Base-by-base conservation (phyloP, 2,329 filamentous ascomycete genomes). In the Ramularia endophylla region DNA sequence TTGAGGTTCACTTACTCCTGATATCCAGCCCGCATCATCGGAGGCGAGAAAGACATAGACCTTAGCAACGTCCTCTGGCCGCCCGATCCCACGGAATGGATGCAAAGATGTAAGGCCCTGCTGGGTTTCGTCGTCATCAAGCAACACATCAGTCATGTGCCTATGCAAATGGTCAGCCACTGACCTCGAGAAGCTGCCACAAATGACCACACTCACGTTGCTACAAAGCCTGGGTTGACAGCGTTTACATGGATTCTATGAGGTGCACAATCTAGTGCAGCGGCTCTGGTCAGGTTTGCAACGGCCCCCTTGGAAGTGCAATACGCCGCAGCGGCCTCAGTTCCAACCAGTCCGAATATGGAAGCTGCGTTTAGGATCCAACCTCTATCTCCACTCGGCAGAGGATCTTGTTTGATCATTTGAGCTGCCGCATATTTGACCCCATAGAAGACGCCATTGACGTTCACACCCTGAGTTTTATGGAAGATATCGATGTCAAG, bases 321-420 rank as follows among this genome's bases (percentile, higher is more conserved):
- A 30, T 51, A 51, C 12, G 43, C 43, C 2, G 43, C 31, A 8
- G 39, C 36, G 9, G 19, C 20, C 7, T 43, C 15, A 2, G 33
- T 40, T n/a, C 48, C 69, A 1, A 70, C 60, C 0, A 70, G 36
- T 0, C 70, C 71, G 35, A 62, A 60, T 8, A 72, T 64, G 3
- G 64, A 68, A 0, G 69, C 62, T 1, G 70, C 65, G 38, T 74
- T 74, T 18, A 74, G 61, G 36, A 74, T 71, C 66, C 69, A 73
- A 1, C 71, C 72, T 22, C 69, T 47, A 29, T 71, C 65, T 12
- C 69, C 66, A 1, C 47, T 55, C 3, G 40, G 15, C 2, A 61
- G 55, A 1, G 60, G 64, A 0, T 66, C 60, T 47, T 78, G 75
- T 3, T 59, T 57, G 16, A 74, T 58, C 71, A 78, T 76, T 47